Base-by-base conservation (phyloP, 306 rosid species). In the Trichosanthes truncata region DNA sequence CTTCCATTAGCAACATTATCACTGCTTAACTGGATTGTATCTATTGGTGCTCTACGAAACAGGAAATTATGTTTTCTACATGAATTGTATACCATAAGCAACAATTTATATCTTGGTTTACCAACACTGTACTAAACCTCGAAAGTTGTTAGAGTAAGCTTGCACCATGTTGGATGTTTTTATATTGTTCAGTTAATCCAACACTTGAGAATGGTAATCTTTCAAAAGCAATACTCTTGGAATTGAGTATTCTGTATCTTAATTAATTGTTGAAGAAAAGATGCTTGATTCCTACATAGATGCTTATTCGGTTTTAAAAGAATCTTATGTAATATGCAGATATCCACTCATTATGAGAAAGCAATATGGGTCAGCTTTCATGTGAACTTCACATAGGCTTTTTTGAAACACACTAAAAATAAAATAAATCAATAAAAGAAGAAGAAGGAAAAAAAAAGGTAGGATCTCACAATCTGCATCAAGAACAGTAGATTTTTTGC, bases 361-460 rank as follows among this genome's bases (percentile, higher is more conserved):
- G 18, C 45, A 9, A 51, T 75, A 48, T 49, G 52, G 79, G 79
- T 49, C 61, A 74, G 40, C 63, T 31, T 53, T 75, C 79, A 75
- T n/a, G 62, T 75, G 63, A 52, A 29, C 46, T 52, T 49, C 78
- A 74, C 78, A 48, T 49, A 75, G 79, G 18, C 48, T 75, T 75
- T 48, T 75, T 53, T 48, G 61, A 23, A 51, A 49, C 52, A 17
- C 46, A 17, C 72, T 35, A 35, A 21, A 69, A 69, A 40, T 38
- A 63, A 63, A 60, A 60, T 6, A 12, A 60, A 63, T 3, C 33
- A 63, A 63, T 9, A 25, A 59, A 9, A 25, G 3, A 35, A 9
- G 10, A 8, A n/a, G 9, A 3, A n/a, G 11, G 12, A 29, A 31
- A 18, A 35, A 35, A 65, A 25, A n/a, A 17, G 4, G 61, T 29